Percentiles rank a stretch among this genome's conserved stretches.
Conservation (phyloP, 768 basidiomycete species). For the Suillus placidus region DNA sequence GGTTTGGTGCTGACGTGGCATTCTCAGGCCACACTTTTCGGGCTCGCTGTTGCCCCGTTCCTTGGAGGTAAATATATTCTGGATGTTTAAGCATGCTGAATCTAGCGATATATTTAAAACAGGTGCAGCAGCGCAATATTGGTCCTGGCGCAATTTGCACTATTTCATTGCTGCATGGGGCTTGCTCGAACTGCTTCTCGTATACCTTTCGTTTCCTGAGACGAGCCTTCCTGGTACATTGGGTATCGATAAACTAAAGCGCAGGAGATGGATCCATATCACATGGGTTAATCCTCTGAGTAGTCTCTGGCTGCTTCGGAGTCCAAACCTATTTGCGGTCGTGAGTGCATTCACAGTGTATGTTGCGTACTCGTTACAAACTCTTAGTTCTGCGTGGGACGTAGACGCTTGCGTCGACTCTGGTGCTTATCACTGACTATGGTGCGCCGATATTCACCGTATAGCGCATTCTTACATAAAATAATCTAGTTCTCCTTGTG, state of each 20-base stretch:
- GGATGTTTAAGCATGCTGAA: not conserved
- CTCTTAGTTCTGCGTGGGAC: not conserved
- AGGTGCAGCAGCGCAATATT: slow-evolving; percentile 58
- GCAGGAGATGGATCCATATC: slow-evolving; percentile 32
- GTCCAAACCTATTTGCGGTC: slow-evolving; percentile 58
- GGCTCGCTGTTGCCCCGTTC: slow-evolving; percentile 63
- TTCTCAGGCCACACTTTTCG: slow-evolving; percentile 49
- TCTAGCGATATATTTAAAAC: not conserved
- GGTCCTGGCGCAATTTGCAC: slow-evolving; percentile 70
- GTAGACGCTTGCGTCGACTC: slow-evolving; percentile 4
- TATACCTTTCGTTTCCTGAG: slow-evolving; percentile 60
- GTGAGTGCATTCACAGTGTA: slow-evolving; percentile 39
- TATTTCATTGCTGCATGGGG: slow-evolving; percentile 44
- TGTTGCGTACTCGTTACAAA: not conserved
- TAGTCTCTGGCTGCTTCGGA: slow-evolving; percentile 53
- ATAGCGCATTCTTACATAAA: slow-evolving; percentile 35
- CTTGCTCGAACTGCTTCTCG: slow-evolving; percentile 40
- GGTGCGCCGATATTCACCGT: not conserved
- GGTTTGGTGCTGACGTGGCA: not conserved
- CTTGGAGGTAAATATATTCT: slow-evolving; percentile 45
- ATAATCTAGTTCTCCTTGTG: slow-evolving; percentile 41
- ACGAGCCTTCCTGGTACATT: slow-evolving; percentile 63
- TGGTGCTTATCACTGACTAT: not conserved
- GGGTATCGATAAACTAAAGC: slow-evolving; percentile 51
- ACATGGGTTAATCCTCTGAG: slow-evolving; percentile 60